Evolutionary conservation across 1,139 yeast genomes (phyloP).

Genomic region (Hemisphaericaspora lyxosophila): DNA sequence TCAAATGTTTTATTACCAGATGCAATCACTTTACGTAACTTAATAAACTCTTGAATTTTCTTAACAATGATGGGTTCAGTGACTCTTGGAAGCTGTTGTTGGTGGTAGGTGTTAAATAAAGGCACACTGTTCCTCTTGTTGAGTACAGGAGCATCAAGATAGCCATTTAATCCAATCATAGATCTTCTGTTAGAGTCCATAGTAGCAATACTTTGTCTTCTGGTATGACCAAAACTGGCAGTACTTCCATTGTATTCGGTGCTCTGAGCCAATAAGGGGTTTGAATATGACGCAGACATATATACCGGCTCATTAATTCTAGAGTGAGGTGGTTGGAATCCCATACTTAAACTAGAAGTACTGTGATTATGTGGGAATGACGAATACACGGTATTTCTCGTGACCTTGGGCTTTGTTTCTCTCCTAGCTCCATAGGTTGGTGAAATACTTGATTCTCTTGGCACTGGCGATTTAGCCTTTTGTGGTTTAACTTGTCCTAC

Average conservation of each 20-base stretch:
- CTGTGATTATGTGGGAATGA: conserved; percentile 2
- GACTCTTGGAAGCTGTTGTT: conserved; percentile 10
- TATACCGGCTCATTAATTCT: conserved; percentile 5
- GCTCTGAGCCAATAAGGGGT: conserved; percentile 23
- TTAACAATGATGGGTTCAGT: conserved; percentile 26
- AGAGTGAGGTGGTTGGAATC: conserved; percentile 1
- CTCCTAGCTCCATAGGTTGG: conserved; percentile 2
- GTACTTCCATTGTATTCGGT: conserved; percentile 18
- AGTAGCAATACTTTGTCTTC: conserved; percentile 23
- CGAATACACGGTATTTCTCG: conserved; percentile 2
- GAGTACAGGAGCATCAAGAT: conserved; percentile 10
- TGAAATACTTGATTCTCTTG: conserved; percentile 3
- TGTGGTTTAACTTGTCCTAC: conserved; percentile 26
- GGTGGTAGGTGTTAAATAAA: conserved; percentile 6
- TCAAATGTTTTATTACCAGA: conserved; percentile 46
- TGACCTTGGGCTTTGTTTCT: not conserved
- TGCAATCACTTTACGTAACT: conserved; percentile 38
- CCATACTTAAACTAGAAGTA: conserved; percentile 2
- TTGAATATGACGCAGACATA: conserved; percentile 14
- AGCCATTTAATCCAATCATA: conserved; percentile 11
- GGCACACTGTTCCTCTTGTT: conserved; percentile 13
- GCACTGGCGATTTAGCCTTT: conserved; percentile 10
- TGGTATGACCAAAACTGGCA: conserved; percentile 8
- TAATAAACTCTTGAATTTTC: conserved; percentile 37
- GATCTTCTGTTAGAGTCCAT: conserved; percentile 21